Conservation (phyloP, 768 basidiomycete species). For the Tricholoma flavovirens region DNA sequence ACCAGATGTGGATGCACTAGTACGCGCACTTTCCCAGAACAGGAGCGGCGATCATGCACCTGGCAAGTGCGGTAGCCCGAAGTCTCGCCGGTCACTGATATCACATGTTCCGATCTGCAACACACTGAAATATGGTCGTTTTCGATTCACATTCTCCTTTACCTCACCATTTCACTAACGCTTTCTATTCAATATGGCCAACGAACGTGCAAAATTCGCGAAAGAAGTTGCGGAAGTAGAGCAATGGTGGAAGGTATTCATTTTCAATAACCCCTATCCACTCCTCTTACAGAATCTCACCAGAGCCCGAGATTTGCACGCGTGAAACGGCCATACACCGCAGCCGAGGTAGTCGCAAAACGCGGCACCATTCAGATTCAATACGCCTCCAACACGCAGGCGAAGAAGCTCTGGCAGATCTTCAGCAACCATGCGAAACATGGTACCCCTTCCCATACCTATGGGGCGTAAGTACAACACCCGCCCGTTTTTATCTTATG, state of each 20-base stretch:
- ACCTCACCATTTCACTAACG: neutral
- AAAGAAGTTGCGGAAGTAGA: constrained; percentile 83
- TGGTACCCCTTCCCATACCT: constrained; percentile 88
- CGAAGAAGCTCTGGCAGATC: constrained; percentile 78
- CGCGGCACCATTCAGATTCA: constrained; percentile 80
- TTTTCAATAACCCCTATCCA: constrained; percentile 11
- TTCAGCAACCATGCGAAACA: constrained; percentile 72
- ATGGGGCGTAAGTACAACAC: constrained; percentile 81
- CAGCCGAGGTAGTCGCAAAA: constrained; percentile 90
- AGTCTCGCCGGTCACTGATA: constrained; percentile 24
- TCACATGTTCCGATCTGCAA: constrained; percentile 37
- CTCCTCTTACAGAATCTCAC: constrained; percentile 1
- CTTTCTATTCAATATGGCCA: constrained; percentile 41
- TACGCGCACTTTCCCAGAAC: neutral
- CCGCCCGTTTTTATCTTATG: neutral
- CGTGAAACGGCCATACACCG: constrained; percentile 88
- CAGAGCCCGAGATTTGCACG: constrained; percentile 84
- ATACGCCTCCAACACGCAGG: constrained; percentile 82
- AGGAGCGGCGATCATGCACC: neutral
- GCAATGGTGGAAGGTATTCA: constrained; percentile 85
- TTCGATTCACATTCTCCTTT: neutral
- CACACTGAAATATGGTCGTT: neutral
- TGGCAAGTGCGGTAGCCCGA: neutral
- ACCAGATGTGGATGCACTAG: too few relatives aligned
- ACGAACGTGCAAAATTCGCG: constrained; percentile 65